Evolutionary conservation across 1,284 basidiomycete genomes (phyloP).

Genomic region (Sanguinoderma infundibulare): DNA sequence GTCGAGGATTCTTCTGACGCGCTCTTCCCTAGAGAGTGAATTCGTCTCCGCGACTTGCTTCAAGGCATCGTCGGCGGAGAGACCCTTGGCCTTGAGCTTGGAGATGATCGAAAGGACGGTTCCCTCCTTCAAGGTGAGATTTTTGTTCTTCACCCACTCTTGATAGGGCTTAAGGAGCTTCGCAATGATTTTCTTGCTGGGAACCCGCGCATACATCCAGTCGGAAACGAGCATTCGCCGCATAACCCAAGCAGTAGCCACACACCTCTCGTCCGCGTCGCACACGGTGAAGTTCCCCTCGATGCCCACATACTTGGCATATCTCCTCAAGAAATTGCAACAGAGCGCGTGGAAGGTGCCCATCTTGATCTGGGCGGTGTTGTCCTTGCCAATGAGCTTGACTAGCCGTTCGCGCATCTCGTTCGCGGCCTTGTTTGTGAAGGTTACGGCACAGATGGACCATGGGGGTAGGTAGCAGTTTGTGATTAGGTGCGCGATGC

Average conservation of each 20-base stretch:
- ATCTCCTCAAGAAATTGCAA: slow-evolving; percentile 70
- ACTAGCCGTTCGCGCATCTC: slow-evolving; percentile 84
- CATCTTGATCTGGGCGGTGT: slow-evolving; percentile 66
- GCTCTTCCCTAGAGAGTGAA: slow-evolving; percentile 7
- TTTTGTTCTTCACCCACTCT: slow-evolving; percentile 48
- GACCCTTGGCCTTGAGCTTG: slow-evolving; percentile 79
- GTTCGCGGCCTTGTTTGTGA: slow-evolving; percentile 89
- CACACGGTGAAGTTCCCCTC: slow-evolving; percentile 83
- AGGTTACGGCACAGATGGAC: slow-evolving; percentile 81
- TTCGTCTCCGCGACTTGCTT: slow-evolving; percentile 20
- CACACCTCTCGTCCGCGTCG: slow-evolving; percentile 83
- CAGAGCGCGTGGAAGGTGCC: slow-evolving; percentile 90
- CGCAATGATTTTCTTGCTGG: slow-evolving; percentile 75
- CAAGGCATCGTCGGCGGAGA: slow-evolving; percentile 53
- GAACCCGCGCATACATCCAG: neutral
- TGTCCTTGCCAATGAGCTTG: slow-evolving; percentile 71
- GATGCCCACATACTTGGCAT: slow-evolving; percentile 65
- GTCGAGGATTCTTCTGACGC: neutral
- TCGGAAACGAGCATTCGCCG: neutral
- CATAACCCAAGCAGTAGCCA: neutral
- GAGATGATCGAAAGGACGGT: slow-evolving; percentile 73
- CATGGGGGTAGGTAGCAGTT: slow-evolving; percentile 58
- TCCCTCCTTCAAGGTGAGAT: slow-evolving; percentile 65
- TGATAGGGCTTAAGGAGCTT: slow-evolving; percentile 63
- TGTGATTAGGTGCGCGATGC: slow-evolving; percentile 79